Evolutionary conservation across 2,329 filamentous ascomycete genomes (phyloP).

Genomic region (Colletotrichum eleusines): DNA sequence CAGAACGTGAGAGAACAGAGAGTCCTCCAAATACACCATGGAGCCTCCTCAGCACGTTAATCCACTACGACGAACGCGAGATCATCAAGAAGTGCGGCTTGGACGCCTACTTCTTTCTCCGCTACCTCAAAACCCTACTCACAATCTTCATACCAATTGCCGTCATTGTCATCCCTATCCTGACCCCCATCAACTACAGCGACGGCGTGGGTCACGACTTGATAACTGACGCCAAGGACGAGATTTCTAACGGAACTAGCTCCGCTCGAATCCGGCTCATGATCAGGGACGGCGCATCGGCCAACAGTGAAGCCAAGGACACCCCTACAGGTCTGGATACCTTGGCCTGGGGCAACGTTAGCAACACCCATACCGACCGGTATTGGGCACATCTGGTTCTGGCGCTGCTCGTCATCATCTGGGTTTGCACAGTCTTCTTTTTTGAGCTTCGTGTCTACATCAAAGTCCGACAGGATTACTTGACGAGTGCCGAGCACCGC

Average conservation of each 20-base stretch:
- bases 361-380: conserved; percentile 70
- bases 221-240: conserved; percentile 51
- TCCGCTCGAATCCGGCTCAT: conserved; percentile 43
- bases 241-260: conserved; percentile 10
- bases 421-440: conserved; percentile 90
- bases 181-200: conserved; percentile 86
- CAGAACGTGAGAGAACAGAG: conserved; percentile 85
- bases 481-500: conserved; percentile 95
- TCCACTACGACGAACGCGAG: conserved; percentile 78
- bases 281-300: conserved; percentile 52
- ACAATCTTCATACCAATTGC: conserved; percentile 92
- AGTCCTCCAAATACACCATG: conserved; percentile 72
- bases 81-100: conserved; percentile 96
- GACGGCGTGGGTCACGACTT: conserved; percentile 72
- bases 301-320: conserved; percentile 30
- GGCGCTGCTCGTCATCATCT: conserved; percentile 81
- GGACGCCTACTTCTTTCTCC: conserved; percentile 97
- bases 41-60: conserved; percentile 68
- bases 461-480: conserved; percentile 91
- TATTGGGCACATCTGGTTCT: conserved; percentile 89
- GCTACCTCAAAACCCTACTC: conserved; percentile 82
- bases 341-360: conserved; percentile 90
- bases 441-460: conserved; percentile 89
- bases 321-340: conserved; percentile 76
- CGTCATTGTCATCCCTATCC: conserved; percentile 81